phyloP scores from a whole-genome alignment of 495 filamentous ascomycete genomes.

The Staphylotrichum tortipilum region DNA sequence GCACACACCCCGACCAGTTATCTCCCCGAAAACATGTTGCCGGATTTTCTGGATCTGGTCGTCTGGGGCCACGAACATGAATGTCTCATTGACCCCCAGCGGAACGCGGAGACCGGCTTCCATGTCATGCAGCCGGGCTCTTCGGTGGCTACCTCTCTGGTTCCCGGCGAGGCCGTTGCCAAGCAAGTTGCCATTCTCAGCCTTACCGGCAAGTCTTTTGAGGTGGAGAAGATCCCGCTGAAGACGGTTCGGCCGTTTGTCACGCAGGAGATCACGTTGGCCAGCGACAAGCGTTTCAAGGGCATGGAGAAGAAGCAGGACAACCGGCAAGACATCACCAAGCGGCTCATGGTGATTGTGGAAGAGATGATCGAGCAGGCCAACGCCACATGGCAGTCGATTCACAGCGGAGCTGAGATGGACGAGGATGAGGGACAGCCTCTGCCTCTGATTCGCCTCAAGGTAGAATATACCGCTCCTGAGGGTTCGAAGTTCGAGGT shows the following conservation, averaged over 20 bases:
- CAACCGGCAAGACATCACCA: conserved; percentile 71
- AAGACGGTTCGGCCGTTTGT: conserved; percentile 88
- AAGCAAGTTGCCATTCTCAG: conserved; percentile 86
- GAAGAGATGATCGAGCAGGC: conserved; percentile 82
- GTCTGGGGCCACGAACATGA: conserved; percentile 99
- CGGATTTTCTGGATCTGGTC: conserved; percentile 82
- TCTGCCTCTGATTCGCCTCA: conserved; percentile 74
- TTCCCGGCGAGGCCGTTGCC: conserved; percentile 79
- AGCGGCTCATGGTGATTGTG: conserved; percentile 65
- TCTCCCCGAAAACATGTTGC: conserved; percentile 88
- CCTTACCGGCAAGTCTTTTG: conserved; percentile 74
- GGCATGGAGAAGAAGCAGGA: conserved; percentile 69
- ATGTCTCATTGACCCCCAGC: conserved; percentile 74
- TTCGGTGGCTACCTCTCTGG: conserved; percentile 86
- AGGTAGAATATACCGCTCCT: conserved; percentile 82
- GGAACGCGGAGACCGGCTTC: conserved; percentile 80
- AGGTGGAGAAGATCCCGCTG: conserved; percentile 69
- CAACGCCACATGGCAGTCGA: conserved; percentile 66
- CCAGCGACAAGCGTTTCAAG: conserved; percentile 67
- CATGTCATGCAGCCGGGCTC: conserved; percentile 97
- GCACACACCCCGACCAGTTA: conserved; percentile 85
- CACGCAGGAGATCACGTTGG: conserved; percentile 71
- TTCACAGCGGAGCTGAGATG: conserved; percentile 47
- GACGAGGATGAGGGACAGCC: conserved; percentile 59
- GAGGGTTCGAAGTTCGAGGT: conserved; percentile 81